Base-by-base conservation (phyloP, 1,139 yeast species). In the Sugiyamaella novakii region DNA sequence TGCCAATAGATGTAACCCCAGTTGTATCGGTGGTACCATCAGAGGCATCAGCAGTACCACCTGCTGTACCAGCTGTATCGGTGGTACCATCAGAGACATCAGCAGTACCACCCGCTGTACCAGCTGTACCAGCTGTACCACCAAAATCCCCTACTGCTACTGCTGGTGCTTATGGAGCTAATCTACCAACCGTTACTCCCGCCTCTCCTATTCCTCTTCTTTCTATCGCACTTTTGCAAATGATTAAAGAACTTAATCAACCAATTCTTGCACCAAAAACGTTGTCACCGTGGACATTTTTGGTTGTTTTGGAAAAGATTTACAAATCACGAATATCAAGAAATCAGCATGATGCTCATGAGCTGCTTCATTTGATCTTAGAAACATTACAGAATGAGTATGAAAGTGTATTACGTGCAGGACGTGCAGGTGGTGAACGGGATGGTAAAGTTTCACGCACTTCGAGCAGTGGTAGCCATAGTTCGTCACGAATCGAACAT, bases 281-380 rank as follows among this genome's bases (percentile, higher is more conserved):
- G 2, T 69, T 83, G 3, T 80, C 89, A 0, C 92, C 88, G 0
- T 84, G 95, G 92, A 83, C 87, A 1, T 77, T 88, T 50, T 70
- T 91, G 19, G 83, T 78, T 49, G 81, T 80, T 10, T 68, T 91
- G 50, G 98, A 91, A 62, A 67, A 68, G n/a, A 83, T 86, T n/a
- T 86, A 84, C 69, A 78, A 81, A 52, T 83, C 91, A 5, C 81
- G 80, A 57, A 83, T 92, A 27, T 83, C 95, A 1, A 72, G 89
- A 28, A 79, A 80, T 37, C 98, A 92, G 67, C 96, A 91, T 60
- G 98, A 91, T 69, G 96, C 98, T 0, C 98, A 92, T 59, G 98
- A 92, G 62, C 74, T 92, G 54, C 78, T 92, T 27, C 95, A 87
- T 62, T 67, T 87, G 49, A 75, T 91, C 30, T 71, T 89, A 39